Conservation (phyloP, 371 early-diverging fungal genomes). For the Chytridium lagenaria region DNA sequence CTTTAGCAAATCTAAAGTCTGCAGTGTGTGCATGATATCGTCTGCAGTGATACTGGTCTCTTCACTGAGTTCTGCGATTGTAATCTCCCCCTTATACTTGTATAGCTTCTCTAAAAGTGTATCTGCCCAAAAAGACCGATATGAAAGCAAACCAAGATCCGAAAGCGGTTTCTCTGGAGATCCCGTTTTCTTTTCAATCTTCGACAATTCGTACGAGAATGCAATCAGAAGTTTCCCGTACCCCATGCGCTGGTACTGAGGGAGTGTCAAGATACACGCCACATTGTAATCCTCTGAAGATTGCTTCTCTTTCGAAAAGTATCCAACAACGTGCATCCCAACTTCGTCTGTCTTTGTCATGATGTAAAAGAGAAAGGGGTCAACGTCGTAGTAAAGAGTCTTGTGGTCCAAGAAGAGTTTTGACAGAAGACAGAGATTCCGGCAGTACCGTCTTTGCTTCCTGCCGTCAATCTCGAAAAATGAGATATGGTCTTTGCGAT, state of each 20-base stretch:
- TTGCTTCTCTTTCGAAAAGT: constrained; percentile 99
- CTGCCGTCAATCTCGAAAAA: constrained; percentile 96
- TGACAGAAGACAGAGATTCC: constrained; percentile 95
- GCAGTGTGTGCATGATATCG: constrained; percentile 67
- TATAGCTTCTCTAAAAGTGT: constrained; percentile 58
- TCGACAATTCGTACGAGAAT: constrained; percentile 86
- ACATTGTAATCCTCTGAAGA: constrained; percentile 93
- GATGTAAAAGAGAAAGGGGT: constrained; percentile 99
- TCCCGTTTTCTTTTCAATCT: constrained; percentile 88
- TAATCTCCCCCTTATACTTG: constrained; percentile 35
- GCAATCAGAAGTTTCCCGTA: constrained; percentile 98
- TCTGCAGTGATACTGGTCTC: constrained; percentile 64
- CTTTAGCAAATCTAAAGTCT: constrained; percentile 66
- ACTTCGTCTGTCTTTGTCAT: constrained; percentile 79
- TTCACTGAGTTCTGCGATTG: constrained; percentile 50
- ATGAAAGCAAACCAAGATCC: constrained; percentile 94
- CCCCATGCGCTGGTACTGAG: constrained; percentile 95
- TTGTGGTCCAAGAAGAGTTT: constrained; percentile 99
- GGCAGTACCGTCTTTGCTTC: constrained; percentile 95
- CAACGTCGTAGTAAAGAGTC: constrained; percentile 99
- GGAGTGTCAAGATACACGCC: constrained; percentile 98
- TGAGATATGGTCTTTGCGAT: constrained; percentile 85
- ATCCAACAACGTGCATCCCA: constrained; percentile 96
- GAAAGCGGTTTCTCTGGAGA: constrained; percentile 89
- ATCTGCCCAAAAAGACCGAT: constrained; percentile 91